Base-by-base conservation (phyloP, 176 grass and related monocot genomes). In the Aegilops tauschii region DNA sequence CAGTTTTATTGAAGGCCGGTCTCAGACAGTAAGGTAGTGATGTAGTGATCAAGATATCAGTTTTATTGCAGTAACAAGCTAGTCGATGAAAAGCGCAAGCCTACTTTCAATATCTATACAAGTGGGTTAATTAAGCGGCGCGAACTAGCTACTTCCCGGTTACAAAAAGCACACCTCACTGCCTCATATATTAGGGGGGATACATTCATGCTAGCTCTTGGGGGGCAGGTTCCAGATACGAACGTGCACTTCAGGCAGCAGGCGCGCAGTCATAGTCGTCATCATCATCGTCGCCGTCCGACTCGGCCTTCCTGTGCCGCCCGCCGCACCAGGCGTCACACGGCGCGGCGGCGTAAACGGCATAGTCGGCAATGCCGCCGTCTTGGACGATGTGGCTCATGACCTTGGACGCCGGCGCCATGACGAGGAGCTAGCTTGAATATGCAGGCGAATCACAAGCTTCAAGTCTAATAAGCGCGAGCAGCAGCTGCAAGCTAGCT, bases 201-300 rank as follows among this genome's bases (percentile, higher is more conserved):
- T 34, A 81, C 64, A 68, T 68, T n/a, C 27, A 50, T 68, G 32
- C n/a, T 74, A 83, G 35, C 69, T 83, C 78, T 29, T 80, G 14
- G 8, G 23, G 4, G 16, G 63, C 62, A 66, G 62, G 30, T 30
- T 25, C 23, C 12, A 28, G 59, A 8, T 44, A 29, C 42, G 13
- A 0, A 27, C 27, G 40, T 59, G 11, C 79, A 69, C 32, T 32
- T 95, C 71, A 93, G 25, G 94, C 94, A 20, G 94, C 94, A 31
- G 91, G 91, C 10, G 87, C 91, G 25, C 91, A 93, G 83, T 96
- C 94, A 6, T 67, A 88, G 31, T 96, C 89, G 5, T 90, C 94
- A 0, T 93, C 94, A 0, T 93, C 94, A 12, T 92, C 94, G 23
- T 92, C 89, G 27, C 78, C 74, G 23, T 93, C 89, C 2, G 74